Conservation (phyloP, 208 protist genomes). For the Borovskyia barvae region DNA sequence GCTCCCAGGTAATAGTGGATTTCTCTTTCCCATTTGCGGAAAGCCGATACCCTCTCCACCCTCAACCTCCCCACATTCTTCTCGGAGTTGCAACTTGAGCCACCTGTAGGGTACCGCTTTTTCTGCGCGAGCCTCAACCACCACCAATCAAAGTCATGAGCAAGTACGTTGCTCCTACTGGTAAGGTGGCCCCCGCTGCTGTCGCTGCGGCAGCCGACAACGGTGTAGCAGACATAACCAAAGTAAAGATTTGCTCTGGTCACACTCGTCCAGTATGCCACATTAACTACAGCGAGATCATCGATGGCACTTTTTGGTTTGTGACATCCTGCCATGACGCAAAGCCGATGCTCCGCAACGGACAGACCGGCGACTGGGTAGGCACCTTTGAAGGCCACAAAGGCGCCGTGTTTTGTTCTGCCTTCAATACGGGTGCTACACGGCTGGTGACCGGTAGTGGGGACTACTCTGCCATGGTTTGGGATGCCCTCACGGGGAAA, state of each 20-base stretch:
- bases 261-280: slow-evolving; percentile 91
- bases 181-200: slow-evolving; percentile 31
- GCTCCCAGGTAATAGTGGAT: too few relatives aligned
- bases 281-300: slow-evolving; percentile 91
- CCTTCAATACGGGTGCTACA: slow-evolving; percentile 85
- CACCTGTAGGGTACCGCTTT: too few relatives aligned
- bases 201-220: slow-evolving; percentile 22
- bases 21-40: too few relatives aligned
- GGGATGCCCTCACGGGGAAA: slow-evolving; percentile 90
- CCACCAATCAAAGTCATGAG: too few relatives aligned
- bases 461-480: slow-evolving; percentile 93
- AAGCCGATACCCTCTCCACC: too few relatives aligned
- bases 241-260: slow-evolving; percentile 91
- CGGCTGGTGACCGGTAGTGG: slow-evolving; percentile 90
- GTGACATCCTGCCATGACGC: slow-evolving; percentile 90
- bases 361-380: slow-evolving; percentile 95
- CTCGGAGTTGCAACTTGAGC: too few relatives aligned
- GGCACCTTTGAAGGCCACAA: slow-evolving; percentile 96
- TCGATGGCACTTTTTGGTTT: slow-evolving; percentile 92
- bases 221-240: slow-evolving; percentile 43
- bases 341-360: slow-evolving; percentile 93
- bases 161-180: slow-evolving; percentile 70
- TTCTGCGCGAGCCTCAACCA: too few relatives aligned
- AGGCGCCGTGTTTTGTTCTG: slow-evolving; percentile 92
- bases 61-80: too few relatives aligned